Evolutionary conservation across 108 stramenopile species (phyloP), one percentile per base, ranked within the genome.

Genomic region (Skeletonema tropicum): DNA sequence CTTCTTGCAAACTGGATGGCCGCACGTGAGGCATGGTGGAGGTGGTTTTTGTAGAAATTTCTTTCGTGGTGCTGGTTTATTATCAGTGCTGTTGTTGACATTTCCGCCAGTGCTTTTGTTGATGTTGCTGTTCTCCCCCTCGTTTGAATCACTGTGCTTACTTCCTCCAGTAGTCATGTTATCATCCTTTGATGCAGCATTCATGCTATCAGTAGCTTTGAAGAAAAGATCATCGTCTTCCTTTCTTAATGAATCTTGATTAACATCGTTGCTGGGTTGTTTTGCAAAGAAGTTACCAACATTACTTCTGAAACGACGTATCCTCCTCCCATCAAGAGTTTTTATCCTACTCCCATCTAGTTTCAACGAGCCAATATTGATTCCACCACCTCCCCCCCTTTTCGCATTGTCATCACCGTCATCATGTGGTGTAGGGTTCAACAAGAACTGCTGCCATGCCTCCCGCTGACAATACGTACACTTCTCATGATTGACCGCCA

Each of bases 391-490:
- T 58, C 26, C 11, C 2, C 26, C 11, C 2, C 36, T 32, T 4
- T 39, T 23, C 13, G 11, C 23, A 46, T 19, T 30, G 41, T 26
- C 5, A 19, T 32, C 66, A 33, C n/a, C 57, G 13, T 12, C 12
- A 41, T 41, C 39, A 41, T 3, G 39, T 11, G 39, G 39, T 41
- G 39, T 41, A 11, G 60, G 64, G 21, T 72, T 63, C 26, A 31
- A 26, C 26, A 72, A n/a, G 64, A 42, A 72, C 30, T 68, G 57
- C 9, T 42, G 36, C 76, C 66, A 48, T n/a, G 60, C 30, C 39
- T 83, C 70, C 10, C 79, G 36, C 31, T 77, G 77, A 36, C 83
- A 83, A 33, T 55, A 75, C 0, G 77, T 79, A 45, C 83, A 83
- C 57, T 57, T 32, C 11, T 79, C 63, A 38, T 79, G 74, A 66